Evolutionary conservation across 169 alveolate species (phyloP), one percentile per base, ranked within the genome.

Genomic region (Plasmodium reichenowi): DNA sequence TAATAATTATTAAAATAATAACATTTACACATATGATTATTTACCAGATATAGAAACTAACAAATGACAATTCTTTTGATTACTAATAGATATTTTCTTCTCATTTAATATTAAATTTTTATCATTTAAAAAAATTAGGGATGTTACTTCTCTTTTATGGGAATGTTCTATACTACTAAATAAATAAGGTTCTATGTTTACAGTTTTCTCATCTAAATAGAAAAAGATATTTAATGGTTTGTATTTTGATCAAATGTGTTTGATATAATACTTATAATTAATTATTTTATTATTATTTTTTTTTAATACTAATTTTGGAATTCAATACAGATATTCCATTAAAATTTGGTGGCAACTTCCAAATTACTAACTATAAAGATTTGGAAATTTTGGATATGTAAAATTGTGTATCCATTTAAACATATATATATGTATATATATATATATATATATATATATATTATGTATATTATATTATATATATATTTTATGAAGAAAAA

Each of bases 141-240:
- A 67, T 9, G 90, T 80, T 62, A 80, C 83, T 80, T 80, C 90
- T 47, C 90, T 80, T 80, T 68, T 67, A 59, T 80, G 90, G 67
- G 90, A 80, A 8, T 67, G 73, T 47, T 80, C 90, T 52, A 80
- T 80, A 24, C 72, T 67, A 45, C 90, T 80, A 80, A 60, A 80
- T 68, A 80, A 38, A 15, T 80, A 80, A 22, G 90, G 90, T 43
- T 80, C 90, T 80, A 80, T 24, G 52, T 80, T 80, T 6, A 80
- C 59, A 10, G 90, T 80, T 80, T 62, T 80, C 43, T 80, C 83
- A 54, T 68, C 90, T 80, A 45, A 15, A 67, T 29, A 12, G 60
- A 50, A 50, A 63, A n/a, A 64, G 15, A 20, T 38, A 17, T 20
- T 17, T 45, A 74, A 8, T 29, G 15, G 43, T 24, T 45, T 29